Percentiles rank a stretch among this genome's conserved stretches.
phyloP scores from a whole-genome alignment of 2,329 filamentous ascomycete species.

The Ustilaginoidea virens region DNA sequence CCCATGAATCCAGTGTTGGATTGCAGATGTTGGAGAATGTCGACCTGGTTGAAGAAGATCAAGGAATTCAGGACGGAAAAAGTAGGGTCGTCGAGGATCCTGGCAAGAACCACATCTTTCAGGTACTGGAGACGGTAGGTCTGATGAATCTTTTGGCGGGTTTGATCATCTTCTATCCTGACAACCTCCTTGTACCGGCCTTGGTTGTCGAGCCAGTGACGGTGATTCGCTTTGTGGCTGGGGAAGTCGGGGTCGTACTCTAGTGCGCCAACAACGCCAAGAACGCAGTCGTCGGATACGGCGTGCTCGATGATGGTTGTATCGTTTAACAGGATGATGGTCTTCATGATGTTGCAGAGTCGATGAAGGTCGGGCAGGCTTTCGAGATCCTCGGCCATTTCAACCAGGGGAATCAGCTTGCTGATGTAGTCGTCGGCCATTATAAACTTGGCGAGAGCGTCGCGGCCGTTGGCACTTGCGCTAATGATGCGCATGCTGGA shows the following conservation, averaged over 20 bases:
- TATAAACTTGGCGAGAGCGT: slow-evolving; percentile 76
- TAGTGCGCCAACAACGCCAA: slow-evolving; percentile 86
- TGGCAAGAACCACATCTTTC: slow-evolving; percentile 93
- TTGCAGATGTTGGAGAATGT: slow-evolving; percentile 93
- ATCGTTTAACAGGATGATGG: slow-evolving; percentile 86
- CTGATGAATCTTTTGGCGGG: slow-evolving; percentile 84
- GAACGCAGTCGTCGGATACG: slow-evolving; percentile 74
- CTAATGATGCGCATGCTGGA: slow-evolving; percentile 67
- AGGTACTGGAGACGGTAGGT: slow-evolving; percentile 93
- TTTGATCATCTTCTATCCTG: slow-evolving; percentile 65
- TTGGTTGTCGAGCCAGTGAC: slow-evolving; percentile 78
- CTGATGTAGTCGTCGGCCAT: slow-evolving; percentile 74
- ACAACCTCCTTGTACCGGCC: slow-evolving; percentile 95
- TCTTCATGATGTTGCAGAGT: slow-evolving; percentile 97
- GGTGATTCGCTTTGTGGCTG: slow-evolving; percentile 91
- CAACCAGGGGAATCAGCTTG: slow-evolving; percentile 73
- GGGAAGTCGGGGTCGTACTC: slow-evolving; percentile 98
- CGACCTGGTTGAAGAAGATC: slow-evolving; percentile 98
- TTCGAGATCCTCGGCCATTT: slow-evolving; percentile 82
- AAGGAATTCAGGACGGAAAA: slow-evolving; percentile 95
- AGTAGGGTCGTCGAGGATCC: slow-evolving; percentile 92
- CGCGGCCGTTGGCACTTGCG: slow-evolving; percentile 58
- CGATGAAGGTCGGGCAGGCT: slow-evolving; percentile 74
- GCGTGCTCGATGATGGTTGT: slow-evolving; percentile 87
- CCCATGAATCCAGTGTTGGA: slow-evolving; percentile 61